These are phyloP conservation scores for Falciphora oryzae DNA, from an alignment of 2,329 filamentous ascomycete species.

Conservation along the genomic window DNA sequence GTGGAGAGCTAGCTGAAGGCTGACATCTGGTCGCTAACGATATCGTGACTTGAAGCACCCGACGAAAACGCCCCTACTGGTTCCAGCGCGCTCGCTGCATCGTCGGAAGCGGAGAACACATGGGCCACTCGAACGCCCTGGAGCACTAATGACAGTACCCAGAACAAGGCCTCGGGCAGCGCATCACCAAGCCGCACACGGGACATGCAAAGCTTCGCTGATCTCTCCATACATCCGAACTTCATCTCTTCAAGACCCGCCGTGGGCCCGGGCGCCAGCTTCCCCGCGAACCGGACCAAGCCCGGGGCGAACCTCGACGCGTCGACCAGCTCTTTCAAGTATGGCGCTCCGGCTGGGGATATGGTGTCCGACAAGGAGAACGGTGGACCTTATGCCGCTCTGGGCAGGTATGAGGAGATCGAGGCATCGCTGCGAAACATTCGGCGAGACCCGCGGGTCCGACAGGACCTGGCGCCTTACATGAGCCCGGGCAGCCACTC, in stretches of 20 bases:
- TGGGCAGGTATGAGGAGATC: background rate
- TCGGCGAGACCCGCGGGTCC: background rate
- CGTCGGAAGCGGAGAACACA: conserved; percentile 58
- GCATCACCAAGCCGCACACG: conserved; percentile 55
- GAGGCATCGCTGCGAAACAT: background rate
- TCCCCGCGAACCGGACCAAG: conserved; percentile 14
- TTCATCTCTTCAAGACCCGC: conserved; percentile 40
- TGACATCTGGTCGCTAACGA: conserved; percentile 16
- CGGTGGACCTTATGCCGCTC: conserved; percentile 14
- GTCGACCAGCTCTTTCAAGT: background rate
- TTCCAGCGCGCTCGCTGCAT: conserved; percentile 61
- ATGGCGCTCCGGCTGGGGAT: background rate
- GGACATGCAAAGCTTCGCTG: conserved; percentile 35
- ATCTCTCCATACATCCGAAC: conserved; percentile 36
- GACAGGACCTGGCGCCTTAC: background rate
- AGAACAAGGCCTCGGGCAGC: conserved; percentile 41
- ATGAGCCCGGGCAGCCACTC: conserved; percentile 34
- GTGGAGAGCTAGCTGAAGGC: too few relatives aligned
- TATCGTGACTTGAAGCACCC: conserved; percentile 22
- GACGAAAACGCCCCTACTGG: conserved; percentile 55
- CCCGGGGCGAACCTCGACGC: background rate
- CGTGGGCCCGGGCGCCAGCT: conserved; percentile 32
- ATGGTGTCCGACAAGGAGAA: conserved; percentile 35
- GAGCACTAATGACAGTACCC: conserved; percentile 45
- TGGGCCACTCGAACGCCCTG: conserved; percentile 55